These are phyloP conservation scores for Fusarium kyushuense DNA, from an alignment of 2,329 filamentous ascomycete species.

Conservation along the genomic window DNA sequence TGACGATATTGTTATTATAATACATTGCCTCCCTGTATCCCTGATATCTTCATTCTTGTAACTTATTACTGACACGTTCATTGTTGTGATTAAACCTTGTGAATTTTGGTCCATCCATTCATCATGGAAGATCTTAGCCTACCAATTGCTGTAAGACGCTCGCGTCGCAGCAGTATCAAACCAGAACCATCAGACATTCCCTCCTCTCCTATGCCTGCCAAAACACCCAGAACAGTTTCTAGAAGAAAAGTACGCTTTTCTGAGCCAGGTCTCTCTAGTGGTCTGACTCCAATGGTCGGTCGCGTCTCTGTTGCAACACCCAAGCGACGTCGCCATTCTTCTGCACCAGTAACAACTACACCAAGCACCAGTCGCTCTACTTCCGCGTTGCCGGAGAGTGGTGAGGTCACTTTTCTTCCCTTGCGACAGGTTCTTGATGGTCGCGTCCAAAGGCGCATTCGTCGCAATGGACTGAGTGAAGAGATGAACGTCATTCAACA, in stretches of 20 bases:
- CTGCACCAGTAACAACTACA: constrained; percentile 53
- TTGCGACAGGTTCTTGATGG: constrained; percentile 69
- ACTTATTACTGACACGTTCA: neutral
- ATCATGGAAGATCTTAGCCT: constrained; percentile 58
- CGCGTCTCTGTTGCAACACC: constrained; percentile 60
- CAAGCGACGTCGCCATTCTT: constrained; percentile 60
- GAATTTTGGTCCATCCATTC: neutral
- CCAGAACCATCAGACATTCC: constrained; percentile 43
- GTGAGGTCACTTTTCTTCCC: constrained; percentile 56
- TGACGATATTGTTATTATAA: neutral
- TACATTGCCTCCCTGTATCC: neutral
- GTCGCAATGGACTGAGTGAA: constrained; percentile 68
- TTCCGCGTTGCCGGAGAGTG: constrained; percentile 49
- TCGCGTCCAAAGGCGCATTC: constrained; percentile 67
- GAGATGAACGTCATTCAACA: constrained; percentile 66
- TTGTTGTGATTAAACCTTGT: neutral
- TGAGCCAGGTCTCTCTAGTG: constrained; percentile 63
- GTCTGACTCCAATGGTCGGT: constrained; percentile 69
- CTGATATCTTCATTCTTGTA: neutral
- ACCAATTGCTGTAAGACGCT: constrained; percentile 68
- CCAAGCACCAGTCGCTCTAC: constrained; percentile 33
- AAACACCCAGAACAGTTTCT: constrained; percentile 48
- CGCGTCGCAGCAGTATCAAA: constrained; percentile 59
- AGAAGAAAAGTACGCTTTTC: constrained; percentile 70
- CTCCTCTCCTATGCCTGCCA: constrained; percentile 35